A percentile compares a stretch with the other conserved stretches of the same genome.
phyloP scores from a whole-genome alignment of 1,139 yeast species.

The Sugiyamaella grinbergsii region DNA sequence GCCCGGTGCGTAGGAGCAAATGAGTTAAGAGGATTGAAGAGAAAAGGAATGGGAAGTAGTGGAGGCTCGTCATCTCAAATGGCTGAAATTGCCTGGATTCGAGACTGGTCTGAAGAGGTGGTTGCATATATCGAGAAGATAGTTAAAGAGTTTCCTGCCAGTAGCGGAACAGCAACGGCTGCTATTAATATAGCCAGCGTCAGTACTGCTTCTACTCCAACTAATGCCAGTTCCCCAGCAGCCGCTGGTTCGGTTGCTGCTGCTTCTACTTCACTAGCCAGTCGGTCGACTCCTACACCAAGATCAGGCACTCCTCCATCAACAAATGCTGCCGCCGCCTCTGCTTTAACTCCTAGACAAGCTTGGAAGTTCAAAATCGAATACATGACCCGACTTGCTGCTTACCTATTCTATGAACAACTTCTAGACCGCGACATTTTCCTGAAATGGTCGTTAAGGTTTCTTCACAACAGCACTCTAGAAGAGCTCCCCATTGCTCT shows the following conservation, averaged over 20 bases:
- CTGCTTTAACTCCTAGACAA: constrained; percentile 25
- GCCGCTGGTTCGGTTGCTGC: too few relatives aligned
- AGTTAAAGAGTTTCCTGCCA: constrained; percentile 32
- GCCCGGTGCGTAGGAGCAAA: constrained; percentile 83
- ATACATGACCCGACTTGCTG: constrained; percentile 60
- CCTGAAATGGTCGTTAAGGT: constrained; percentile 62
- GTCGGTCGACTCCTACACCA: background rate
- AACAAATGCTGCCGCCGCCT: constrained; percentile 3
- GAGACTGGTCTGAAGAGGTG: constrained; percentile 87
- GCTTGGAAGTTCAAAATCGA: constrained; percentile 56
- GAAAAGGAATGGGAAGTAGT: constrained; percentile 47
- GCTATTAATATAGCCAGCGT: constrained; percentile 32
- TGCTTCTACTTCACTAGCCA: too few relatives aligned
- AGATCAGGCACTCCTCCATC: constrained; percentile 11
- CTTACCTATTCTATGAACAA: constrained; percentile 67
- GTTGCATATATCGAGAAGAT: constrained; percentile 59
- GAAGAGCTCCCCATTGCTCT: constrained; percentile 56
- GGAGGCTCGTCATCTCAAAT: constrained; percentile 27
- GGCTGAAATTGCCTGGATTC: constrained; percentile 65
- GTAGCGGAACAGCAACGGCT: constrained; percentile 29
- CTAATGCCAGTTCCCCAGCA: constrained; percentile 9
- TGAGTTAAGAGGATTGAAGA: constrained; percentile 68
- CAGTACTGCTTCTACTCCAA: background rate
- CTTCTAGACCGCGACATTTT: constrained; percentile 64
- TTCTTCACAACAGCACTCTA: constrained; percentile 52